phyloP scores from a whole-genome alignment of 176 grass and related monocot genomes.

The Carex cristatella region DNA sequence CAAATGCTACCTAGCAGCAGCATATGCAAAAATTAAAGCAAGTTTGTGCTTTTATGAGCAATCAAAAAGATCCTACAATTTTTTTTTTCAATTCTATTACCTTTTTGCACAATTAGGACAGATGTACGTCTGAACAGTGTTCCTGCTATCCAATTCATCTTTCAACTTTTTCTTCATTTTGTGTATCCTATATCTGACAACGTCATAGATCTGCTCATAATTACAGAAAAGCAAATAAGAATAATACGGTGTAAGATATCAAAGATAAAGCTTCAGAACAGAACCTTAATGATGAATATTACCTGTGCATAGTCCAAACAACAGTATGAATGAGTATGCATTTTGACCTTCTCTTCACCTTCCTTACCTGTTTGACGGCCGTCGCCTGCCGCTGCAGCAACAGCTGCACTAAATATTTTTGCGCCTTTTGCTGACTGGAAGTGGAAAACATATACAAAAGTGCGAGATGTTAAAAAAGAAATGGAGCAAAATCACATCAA shows the following conservation, averaged over 20 bases:
- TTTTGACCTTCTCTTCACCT: conserved; percentile 89
- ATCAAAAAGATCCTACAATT: background rate
- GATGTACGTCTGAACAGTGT: conserved; percentile 90
- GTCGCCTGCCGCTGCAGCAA: conserved; percentile 47
- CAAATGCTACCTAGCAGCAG: conserved; percentile 1
- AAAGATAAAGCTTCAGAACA: background rate
- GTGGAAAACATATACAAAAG: conserved; percentile 23
- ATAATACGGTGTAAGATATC: background rate
- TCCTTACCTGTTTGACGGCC: conserved; percentile 47
- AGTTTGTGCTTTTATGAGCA: background rate
- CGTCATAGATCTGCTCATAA: conserved; percentile 63
- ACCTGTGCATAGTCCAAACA: conserved; percentile 99
- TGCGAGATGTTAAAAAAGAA: background rate
- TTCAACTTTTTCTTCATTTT: conserved; percentile 97
- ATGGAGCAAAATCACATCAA: background rate
- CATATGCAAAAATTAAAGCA: background rate
- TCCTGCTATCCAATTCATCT: conserved; percentile 96
- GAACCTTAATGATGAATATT: background rate
- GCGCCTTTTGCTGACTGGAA: conserved; percentile 77
- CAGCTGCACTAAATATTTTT: conserved; percentile 68
- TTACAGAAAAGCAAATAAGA: background rate
- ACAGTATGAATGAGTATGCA: conserved; percentile 96
- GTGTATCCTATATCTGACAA: conserved; percentile 87
- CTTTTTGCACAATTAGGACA: conserved; percentile 89
- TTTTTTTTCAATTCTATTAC: conserved; percentile 16